Evolutionary conservation across 2,329 filamentous ascomycete genomes (phyloP), one percentile per base, ranked within the genome.

Genomic region (Pleoardoris graminearum): DNA sequence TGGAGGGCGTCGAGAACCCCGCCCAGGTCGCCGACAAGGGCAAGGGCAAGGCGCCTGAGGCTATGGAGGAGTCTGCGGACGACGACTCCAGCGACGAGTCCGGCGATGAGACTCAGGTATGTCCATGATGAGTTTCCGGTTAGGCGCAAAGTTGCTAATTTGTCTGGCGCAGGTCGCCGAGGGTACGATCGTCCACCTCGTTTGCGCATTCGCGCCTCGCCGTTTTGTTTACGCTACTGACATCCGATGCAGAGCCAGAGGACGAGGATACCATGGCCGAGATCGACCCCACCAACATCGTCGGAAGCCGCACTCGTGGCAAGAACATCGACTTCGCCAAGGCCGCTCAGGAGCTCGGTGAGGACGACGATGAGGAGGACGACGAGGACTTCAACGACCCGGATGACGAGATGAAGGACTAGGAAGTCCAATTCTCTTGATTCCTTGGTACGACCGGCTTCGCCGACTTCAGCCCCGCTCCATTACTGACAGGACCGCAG

Each of bases 271-370:
- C 89, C 75, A 84, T 96, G 81, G 90, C 95, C 72, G 92, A 93
- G 77, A 97, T 99, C 73, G 90, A 96, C 72, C 80, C 84, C 51
- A 84, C 84, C 73, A 97, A 97, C 82, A 96, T 97, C 74, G 86
- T 97, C 70, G 74, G 78, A 53, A 83, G 81, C 60, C 93, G 94
- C 75, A 97, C 93, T 59, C 93, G 93, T 69, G 92, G 92, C 71
- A 90, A 90, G 76, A 83, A 86, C 69, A 97, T 97, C 73, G 90
- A 97, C 81, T 97, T 90, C 77, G 88, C 89, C 68, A 91, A 96
- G 80, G 92, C 92, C 17, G 91, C 90, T 22, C 82, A 89, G 76
- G 86, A 96, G 75, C 83, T 89, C 65, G 85, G 84, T 41, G 84
- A 81, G 7, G 89, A 92, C 4, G 89, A 90, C 12, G 87, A 93